phyloP scores from a whole-genome alignment of 176 grass and related monocot species.

The Saccharum spontaneum region DNA sequence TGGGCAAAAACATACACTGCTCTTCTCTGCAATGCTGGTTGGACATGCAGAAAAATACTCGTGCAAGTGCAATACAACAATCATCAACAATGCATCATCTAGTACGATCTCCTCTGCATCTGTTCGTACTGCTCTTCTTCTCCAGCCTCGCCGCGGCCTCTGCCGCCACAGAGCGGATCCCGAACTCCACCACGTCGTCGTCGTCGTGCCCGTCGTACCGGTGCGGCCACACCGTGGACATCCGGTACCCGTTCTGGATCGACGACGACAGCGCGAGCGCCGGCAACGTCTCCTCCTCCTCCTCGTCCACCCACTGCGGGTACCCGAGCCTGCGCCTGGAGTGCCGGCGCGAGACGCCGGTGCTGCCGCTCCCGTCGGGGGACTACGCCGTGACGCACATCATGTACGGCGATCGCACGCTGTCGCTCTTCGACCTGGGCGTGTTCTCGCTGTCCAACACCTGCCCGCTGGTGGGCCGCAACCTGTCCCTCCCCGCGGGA shows the following conservation, averaged over 20 bases:
- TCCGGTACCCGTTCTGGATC: slow-evolving; percentile 59
- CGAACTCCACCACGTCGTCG: slow-evolving; percentile 4
- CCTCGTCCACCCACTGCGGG: slow-evolving; percentile 18
- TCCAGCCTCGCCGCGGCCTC: neutral
- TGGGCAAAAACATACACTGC: neutral
- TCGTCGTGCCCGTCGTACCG: slow-evolving; percentile 35
- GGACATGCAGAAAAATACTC: neutral
- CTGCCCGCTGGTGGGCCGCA: slow-evolving; percentile 47
- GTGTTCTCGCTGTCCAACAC: slow-evolving; percentile 49
- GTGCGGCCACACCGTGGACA: slow-evolving; percentile 55
- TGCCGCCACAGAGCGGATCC: neutral
- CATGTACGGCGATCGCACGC: slow-evolving; percentile 36
- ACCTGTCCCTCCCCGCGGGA: slow-evolving; percentile 22
- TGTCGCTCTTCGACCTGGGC: slow-evolving; percentile 43
- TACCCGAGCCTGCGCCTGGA: slow-evolving; percentile 42
- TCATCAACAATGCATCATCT: slow-evolving; percentile 17
- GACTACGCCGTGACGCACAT: slow-evolving; percentile 49
- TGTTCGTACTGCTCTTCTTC: slow-evolving; percentile 6
- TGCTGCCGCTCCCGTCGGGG: slow-evolving; percentile 43
- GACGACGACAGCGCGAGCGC: neutral
- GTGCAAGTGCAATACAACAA: neutral
- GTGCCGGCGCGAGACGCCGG: slow-evolving; percentile 36
- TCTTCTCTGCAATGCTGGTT: neutral
- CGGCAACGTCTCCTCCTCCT: neutral
- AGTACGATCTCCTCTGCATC: neutral